Base-by-base conservation (phyloP, 73 alveolate genomes). In the Stentor roeselii region DNA sequence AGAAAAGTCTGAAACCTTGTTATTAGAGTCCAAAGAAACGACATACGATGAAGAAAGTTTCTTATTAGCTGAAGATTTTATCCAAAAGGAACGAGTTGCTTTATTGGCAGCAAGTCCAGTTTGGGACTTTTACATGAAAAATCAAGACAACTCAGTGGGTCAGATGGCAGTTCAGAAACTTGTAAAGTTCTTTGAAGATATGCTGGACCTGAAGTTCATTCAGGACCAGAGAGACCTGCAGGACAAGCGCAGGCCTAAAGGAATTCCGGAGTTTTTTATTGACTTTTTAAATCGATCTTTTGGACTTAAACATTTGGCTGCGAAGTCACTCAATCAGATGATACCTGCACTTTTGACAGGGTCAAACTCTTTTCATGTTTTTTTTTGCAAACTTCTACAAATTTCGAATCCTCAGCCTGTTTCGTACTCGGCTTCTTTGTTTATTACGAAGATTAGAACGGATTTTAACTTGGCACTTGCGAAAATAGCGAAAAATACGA, bases 211-310 rank as follows among this genome's bases (percentile, higher is more conserved):
- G 41, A 67, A 67, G 41, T 67, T 27, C 34, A 30, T 11, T 14
- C n/a, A 21, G 11, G 80, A 67, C 34, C 37, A 27, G 14, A 67
- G 80, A 67, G 80, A 67, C 2, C 14, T 67, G 14, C 15, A 67
- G 34, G 80, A 67, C 14, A 67, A 67, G 34, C n/a, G 80, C 1
- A 67, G 34, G 80, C 80, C 80, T 21, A 67, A 32, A 67, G n/a
- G 41, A 0, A 67, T 67, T n/a, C n/a, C 80, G 34, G 80, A 67
- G 80, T 67, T 67, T 67, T 30, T 67, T 1, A 67, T 67, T 21
- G 80, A 67, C 1, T 67, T 67, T 67, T 32, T 67, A 21, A 67
- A 67, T 67, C 21, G 80, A 2, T 21, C 41, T 27, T 67, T 67
- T 67, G 80, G 80, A 34, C 11, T 67, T n/a, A 32, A 67, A 40